Evolutionary conservation across 495 filamentous ascomycete species (phyloP).

Genomic region (Hypoxylon perforatum): DNA sequence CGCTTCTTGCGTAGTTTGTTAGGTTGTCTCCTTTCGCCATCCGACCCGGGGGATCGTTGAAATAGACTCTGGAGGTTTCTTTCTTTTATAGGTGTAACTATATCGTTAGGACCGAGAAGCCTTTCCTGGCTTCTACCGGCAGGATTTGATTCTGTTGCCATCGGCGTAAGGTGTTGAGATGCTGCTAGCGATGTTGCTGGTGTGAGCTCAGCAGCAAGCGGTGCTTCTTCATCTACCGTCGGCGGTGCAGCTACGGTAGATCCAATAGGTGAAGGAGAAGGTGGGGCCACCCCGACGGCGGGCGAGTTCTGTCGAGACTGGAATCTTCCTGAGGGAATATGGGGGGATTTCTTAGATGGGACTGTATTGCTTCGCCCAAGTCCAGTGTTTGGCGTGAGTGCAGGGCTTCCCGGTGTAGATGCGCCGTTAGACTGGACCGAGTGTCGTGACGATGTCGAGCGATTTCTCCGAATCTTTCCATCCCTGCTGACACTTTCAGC

Average conservation of each 20-base stretch:
- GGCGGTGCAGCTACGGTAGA: constrained; percentile 47
- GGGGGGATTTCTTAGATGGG: constrained; percentile 91
- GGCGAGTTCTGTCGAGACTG: constrained; percentile 60
- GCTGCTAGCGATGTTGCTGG: constrained; percentile 42
- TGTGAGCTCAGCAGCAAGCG: constrained; percentile 28
- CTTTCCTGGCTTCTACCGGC: constrained; percentile 62
- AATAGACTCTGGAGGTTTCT: constrained; percentile 76
- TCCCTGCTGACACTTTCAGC: constrained; percentile 86
- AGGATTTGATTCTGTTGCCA: constrained; percentile 29
- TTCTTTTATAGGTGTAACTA: constrained; percentile 74
- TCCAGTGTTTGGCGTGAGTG: constrained; percentile 66
- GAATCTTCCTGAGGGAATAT: constrained; percentile 65
- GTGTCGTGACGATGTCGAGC: constrained; percentile 74
- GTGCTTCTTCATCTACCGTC: constrained; percentile 41
- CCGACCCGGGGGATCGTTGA: constrained; percentile 71
- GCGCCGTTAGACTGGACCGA: constrained; percentile 76
- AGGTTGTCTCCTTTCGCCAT: constrained; percentile 73
- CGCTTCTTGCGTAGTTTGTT: constrained; percentile 90
- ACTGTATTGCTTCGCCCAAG: constrained; percentile 93
- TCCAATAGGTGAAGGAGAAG: constrained; percentile 40
- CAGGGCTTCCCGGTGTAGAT: constrained; percentile 78
- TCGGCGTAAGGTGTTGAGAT: constrained; percentile 33
- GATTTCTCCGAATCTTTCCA: constrained; percentile 82
- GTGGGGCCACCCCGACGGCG: constrained; percentile 33
- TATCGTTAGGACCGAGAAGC: constrained; percentile 53